Evolutionary conservation across 495 filamentous ascomycete genomes (phyloP).

Genomic region (Aspergillus conjunctus): DNA sequence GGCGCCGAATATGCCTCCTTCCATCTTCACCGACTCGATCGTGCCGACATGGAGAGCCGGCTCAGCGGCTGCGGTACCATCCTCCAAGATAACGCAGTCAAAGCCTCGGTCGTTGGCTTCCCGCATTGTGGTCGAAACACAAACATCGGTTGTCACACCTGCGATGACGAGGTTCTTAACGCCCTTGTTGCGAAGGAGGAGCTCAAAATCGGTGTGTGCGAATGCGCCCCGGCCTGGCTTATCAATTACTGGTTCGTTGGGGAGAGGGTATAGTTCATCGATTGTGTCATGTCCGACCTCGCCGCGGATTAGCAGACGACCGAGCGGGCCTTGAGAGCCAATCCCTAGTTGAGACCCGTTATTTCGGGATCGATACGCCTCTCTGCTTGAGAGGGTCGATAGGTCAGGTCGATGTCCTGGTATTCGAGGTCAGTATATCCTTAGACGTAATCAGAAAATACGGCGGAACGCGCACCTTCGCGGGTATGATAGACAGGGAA

Average conservation of each 20-base stretch:
- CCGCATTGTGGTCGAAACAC: constrained; percentile 67
- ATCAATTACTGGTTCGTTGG: constrained; percentile 63
- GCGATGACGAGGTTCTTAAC: constrained; percentile 67
- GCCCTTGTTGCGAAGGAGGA: constrained; percentile 60
- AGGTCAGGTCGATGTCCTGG: constrained; percentile 64
- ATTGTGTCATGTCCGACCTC: constrained; percentile 65
- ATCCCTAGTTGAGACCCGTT: constrained; percentile 59
- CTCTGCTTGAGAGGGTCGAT: constrained; percentile 59
- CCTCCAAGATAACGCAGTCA: constrained; percentile 62
- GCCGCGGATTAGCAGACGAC: constrained; percentile 64
- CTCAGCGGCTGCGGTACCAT: constrained; percentile 55
- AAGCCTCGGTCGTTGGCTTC: constrained; percentile 76
- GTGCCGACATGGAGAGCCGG: constrained; percentile 51
- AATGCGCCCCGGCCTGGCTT: constrained; percentile 72
- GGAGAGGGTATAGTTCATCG: constrained; percentile 57
- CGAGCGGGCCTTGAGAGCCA: constrained; percentile 62
- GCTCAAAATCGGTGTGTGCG: constrained; percentile 63
- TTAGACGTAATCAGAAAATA: neutral
- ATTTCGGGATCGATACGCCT: constrained; percentile 56
- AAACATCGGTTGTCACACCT: constrained; percentile 72
- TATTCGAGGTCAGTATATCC: constrained; percentile 23
- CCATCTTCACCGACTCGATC: constrained; percentile 56
- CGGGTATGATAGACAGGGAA: constrained; percentile 70
- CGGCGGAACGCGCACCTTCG: constrained; percentile 44
- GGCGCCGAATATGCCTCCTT: constrained; percentile 62